phyloP scores from a whole-genome alignment of 441 rosid genomes.

The Aleurites moluccanus region DNA sequence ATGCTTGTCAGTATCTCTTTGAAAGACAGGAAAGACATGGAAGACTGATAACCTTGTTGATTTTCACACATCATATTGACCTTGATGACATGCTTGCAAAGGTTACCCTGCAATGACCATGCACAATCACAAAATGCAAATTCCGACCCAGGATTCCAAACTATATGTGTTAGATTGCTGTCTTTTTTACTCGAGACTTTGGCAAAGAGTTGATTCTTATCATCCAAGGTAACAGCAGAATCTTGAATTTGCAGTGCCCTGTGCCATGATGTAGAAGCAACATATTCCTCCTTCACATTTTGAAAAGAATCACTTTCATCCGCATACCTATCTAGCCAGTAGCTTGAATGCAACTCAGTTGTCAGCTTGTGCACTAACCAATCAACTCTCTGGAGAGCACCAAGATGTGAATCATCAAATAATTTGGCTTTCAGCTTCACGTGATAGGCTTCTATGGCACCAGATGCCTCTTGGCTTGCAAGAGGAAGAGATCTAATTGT shows the following conservation, averaged over 20 bases:
- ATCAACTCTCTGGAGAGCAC: slow-evolving; percentile 86
- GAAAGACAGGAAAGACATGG: slow-evolving; percentile 69
- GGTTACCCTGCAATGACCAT: slow-evolving; percentile 90
- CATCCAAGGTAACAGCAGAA: slow-evolving; percentile 61
- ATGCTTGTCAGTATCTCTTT: slow-evolving; percentile 50
- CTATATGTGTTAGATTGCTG: slow-evolving; percentile 40
- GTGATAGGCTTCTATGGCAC: slow-evolving; percentile 96
- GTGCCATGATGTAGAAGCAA: slow-evolving; percentile 93
- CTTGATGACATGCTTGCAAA: slow-evolving; percentile 94
- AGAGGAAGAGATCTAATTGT: slow-evolving; percentile 73
- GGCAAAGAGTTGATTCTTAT: slow-evolving; percentile 48
- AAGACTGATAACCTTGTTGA: slow-evolving; percentile 40
- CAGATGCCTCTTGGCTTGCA: slow-evolving; percentile 95
- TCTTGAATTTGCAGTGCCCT: slow-evolving; percentile 76
- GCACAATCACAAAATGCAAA: slow-evolving; percentile 91
- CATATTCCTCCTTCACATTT: slow-evolving; percentile 84
- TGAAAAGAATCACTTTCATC: slow-evolving; percentile 91
- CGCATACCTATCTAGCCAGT: slow-evolving; percentile 91
- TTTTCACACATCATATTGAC: slow-evolving; percentile 67
- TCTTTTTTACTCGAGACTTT: slow-evolving; percentile 70
- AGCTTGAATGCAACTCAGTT: slow-evolving; percentile 86
- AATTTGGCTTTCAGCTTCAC: slow-evolving; percentile 77
- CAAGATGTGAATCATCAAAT: slow-evolving; percentile 92
- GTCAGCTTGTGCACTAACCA: slow-evolving; percentile 96
- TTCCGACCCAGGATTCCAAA: slow-evolving; percentile 96